Percentiles rank a stretch among this genome's conserved stretches.
Evolutionary conservation across 2,329 filamentous ascomycete species (phyloP).

Genomic region (Talaromyces islandicus): DNA sequence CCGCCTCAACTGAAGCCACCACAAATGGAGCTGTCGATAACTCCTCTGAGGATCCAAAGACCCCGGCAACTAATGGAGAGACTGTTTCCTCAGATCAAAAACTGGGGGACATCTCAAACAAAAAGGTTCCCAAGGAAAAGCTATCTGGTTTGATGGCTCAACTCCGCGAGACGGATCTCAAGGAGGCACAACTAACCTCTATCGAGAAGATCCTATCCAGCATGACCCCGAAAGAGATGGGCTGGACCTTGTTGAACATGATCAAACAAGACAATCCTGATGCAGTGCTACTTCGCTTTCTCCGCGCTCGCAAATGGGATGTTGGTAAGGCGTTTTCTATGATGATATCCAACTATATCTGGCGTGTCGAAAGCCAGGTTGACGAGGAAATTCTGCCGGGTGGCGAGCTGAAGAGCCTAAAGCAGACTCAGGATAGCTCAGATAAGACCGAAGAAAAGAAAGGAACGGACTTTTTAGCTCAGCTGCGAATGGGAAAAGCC

Average conservation of each 20-base stretch:
- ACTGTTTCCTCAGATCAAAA: background rate
- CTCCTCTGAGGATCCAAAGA: background rate
- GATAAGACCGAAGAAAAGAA: conserved; percentile 20
- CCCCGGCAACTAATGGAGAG: background rate
- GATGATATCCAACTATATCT: conserved; percentile 33
- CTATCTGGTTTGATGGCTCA: background rate
- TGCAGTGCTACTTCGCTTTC: conserved; percentile 34
- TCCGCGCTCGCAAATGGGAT: conserved; percentile 36
- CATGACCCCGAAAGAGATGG: background rate
- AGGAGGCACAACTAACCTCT: background rate
- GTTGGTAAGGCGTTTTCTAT: conserved; percentile 35
- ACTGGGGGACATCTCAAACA: background rate
- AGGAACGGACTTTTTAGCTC: conserved; percentile 26
- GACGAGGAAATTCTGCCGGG: conserved; percentile 26
- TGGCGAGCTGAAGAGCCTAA: conserved; percentile 28
- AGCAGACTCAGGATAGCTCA: conserved; percentile 16
- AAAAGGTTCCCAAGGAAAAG: background rate
- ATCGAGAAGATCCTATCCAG: background rate
- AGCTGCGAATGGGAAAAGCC: conserved; percentile 35
- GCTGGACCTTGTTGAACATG: conserved; percentile 17
- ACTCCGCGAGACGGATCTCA: background rate
- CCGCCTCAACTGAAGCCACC: background rate
- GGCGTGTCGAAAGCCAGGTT: conserved; percentile 30
- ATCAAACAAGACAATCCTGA: conserved; percentile 33
- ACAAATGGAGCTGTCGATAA: background rate